Conservation (phyloP, 768 basidiomycete genomes). For the Pleurotus eryngii region DNA sequence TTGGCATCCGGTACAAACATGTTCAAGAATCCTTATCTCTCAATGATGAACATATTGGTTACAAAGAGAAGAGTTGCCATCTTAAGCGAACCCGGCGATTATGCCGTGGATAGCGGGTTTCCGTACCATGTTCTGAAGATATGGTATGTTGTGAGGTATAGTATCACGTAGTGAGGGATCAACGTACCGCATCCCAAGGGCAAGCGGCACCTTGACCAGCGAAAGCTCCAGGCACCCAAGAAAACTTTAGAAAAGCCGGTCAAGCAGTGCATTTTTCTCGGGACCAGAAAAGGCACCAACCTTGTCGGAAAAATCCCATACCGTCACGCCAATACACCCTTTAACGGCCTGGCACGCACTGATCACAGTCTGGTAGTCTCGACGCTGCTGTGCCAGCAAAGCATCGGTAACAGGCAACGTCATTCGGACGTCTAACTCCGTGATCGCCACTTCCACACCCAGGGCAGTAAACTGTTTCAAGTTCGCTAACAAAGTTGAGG, state of each 20-base stretch:
- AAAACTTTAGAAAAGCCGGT: conserved; percentile 13
- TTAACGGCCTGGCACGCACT: conserved; percentile 30
- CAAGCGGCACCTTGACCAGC: conserved; percentile 22
- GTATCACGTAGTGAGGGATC: neutral
- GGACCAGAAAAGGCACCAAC: conserved; percentile 1
- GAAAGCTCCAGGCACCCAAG: conserved; percentile 24
- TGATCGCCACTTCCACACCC: conserved; percentile 47
- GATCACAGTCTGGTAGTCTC: conserved; percentile 40
- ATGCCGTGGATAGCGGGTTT: conserved; percentile 49
- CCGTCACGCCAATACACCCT: conserved; percentile 20
- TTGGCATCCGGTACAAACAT: too few species aligned
- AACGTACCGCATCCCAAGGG: conserved; percentile 19
- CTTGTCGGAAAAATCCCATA: conserved; percentile 26
- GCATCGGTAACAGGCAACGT: conserved; percentile 31
- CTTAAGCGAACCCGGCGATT: conserved; percentile 26
- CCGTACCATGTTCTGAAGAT: conserved; percentile 30
- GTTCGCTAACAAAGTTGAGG: conserved; percentile 29
- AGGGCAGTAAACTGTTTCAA: conserved; percentile 39
- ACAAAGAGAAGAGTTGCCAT: too few species aligned
- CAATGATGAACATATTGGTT: too few species aligned
- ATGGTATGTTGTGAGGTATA: neutral
- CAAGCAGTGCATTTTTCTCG: neutral
- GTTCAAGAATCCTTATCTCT: too few species aligned
- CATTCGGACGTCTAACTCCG: conserved; percentile 47
- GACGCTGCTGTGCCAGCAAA: conserved; percentile 36